Evolutionary conservation across 2,329 filamentous ascomycete genomes (phyloP), one percentile per base, ranked within the genome.

Genomic region (Colletotrichum musae): DNA sequence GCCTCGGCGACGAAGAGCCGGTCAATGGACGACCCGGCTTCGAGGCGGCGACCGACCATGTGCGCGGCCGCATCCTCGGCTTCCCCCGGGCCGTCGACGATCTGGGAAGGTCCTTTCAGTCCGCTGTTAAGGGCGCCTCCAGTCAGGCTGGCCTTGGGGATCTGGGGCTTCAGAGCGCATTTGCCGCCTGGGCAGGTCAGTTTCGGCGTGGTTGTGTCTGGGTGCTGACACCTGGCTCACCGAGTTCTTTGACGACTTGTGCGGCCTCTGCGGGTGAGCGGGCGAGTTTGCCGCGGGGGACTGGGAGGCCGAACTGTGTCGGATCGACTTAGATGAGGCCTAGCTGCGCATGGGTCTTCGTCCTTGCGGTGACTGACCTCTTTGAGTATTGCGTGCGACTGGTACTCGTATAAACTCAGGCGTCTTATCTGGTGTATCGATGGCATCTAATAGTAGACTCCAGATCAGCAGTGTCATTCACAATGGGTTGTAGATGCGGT

Each of bases 1-100:
- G 71, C 47, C 72, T 84, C 77, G 32, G 79, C 75, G 18, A 85
- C 75, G 61, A 81, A 81, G 0, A 85, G 58, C 18, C 79, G 77
- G 0, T 76, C 75, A 3, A 80, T 36, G 4, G 61, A 58, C 16
- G 70, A 24, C 5, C 28, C 36, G 3, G 67, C 58, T 7, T 47
- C 71, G 21, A 54, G 12, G 4, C 15, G 48, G 13, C 28, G 53
- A 0, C 70, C 68, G 1, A 77, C 68, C 45, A 78, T 76, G 2
- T 68, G 63, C 1, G 67, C 48, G 5, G 77, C 74, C 6, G 74
- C 39, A 6, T 63, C 21, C 16, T 66, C 58, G 7, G 66, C 76
- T 3, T 75, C 58, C 6, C 74, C 64, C 0, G 72, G 62, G 15
- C 41, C 43, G 18, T 64, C 70, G 3, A 70, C 72, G 5, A 56